Evolutionary conservation across 345 rosid genomes (phyloP), one percentile per base, ranked within the genome.

Genomic region (Nasturtium officinale): DNA sequence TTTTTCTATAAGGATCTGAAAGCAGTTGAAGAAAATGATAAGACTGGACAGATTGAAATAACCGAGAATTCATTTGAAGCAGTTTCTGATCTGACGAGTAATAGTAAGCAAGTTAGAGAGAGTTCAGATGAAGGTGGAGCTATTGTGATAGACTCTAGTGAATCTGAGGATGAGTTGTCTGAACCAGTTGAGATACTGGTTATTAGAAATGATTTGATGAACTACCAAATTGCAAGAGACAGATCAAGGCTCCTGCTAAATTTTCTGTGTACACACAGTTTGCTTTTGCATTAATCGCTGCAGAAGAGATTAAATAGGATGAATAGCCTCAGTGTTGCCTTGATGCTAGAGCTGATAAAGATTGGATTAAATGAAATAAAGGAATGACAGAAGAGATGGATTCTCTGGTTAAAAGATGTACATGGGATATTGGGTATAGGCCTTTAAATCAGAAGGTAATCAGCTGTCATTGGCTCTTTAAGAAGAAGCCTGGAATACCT

Each of bases 241-340:
- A 20, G 1, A 1, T 0, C 8, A 7, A 40, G 1, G 23, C 23
- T 0, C 25, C 12, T 0, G 11, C 0, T 0, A 16, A 18, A 10
- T 17, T 0, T 3, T 2, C 25, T 0, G 23, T 17, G 0, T 47
- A 47, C 2, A 8, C 52, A 0, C 20, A 47, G 1, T 16, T 47
- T 3, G 11, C 52, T 1, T 47, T 47, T 47, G 52, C 11, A 1
- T 18, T 47, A 1, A 7, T 17, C 0, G 8, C 5, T 0, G 0
- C 52, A 2, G 11, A 47, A 2, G 52, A 47, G 1, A 3, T 47
- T 17, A n/a, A n/a, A n/a, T n/a, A n/a, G 52, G 17, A 2, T 7
- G 25, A 47, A 0, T 23, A 47, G 3, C 12, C 52, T 6, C 3
- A 4, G 0, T 46, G 23, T 17, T 46, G 2, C 7, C 51, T 6